Evolutionary conservation across 805 yeast genomes (phyloP).

Genomic region (Henningerozyma blattae): DNA sequence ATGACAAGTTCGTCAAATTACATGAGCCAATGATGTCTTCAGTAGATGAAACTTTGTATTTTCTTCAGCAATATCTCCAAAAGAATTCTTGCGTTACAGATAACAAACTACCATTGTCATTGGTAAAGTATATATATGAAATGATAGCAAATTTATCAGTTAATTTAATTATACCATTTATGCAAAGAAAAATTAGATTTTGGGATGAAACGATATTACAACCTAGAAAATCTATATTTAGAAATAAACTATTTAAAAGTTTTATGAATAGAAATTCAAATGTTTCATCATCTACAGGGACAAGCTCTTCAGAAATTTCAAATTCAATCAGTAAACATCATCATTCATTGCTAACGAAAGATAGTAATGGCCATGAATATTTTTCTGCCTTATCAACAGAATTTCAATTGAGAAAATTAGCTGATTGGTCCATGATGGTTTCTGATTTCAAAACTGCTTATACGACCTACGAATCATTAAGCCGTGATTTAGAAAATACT

Average conservation of each 20-base stretch:
- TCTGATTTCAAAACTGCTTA: constrained; percentile 80
- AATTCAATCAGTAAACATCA: constrained; percentile 4
- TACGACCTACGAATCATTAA: constrained; percentile 68
- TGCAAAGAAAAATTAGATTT: constrained; percentile 66
- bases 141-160: constrained; percentile 12
- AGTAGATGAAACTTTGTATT: constrained; percentile 7
- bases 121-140: constrained; percentile 17
- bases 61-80: constrained; percentile 10
- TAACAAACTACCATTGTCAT: constrained; percentile 10
- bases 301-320: not conserved
- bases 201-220: constrained; percentile 81
- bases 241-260: constrained; percentile 46
- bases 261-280: constrained; percentile 15
- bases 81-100: constrained; percentile 12
- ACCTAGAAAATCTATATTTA: constrained; percentile 64
- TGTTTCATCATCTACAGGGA: constrained; percentile 1
- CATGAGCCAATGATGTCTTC: constrained; percentile 24
- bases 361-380: constrained; percentile 39
- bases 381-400: constrained; percentile 58
- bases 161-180: constrained; percentile 49
- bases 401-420: constrained; percentile 65
- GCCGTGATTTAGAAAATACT: constrained; percentile 59
- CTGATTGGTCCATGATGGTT: constrained; percentile 89
- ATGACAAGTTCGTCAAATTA: constrained; percentile 7
- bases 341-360: constrained; percentile 24